Conservation (phyloP, 192 early-diverging fungal species). For the Geranomyces variabilis region DNA sequence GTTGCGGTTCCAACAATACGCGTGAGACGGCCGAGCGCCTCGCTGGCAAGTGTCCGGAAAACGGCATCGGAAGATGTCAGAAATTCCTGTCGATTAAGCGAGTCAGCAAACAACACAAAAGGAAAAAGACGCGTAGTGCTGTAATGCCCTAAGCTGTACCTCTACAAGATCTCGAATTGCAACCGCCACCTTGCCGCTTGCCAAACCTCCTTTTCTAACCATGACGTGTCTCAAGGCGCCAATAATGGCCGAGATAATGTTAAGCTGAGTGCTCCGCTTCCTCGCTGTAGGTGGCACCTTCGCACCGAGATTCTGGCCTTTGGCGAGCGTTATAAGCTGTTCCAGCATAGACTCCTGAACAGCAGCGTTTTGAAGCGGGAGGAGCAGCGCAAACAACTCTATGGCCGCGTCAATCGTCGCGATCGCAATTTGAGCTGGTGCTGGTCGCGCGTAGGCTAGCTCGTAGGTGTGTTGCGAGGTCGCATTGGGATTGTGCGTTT, state of each 20-base stretch:
- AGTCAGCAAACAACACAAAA: not conserved
- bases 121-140: not conserved
- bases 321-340: conserved; percentile 69
- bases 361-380: conserved; percentile 67
- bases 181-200: conserved; percentile 36
- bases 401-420: conserved; percentile 79
- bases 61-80: conserved; percentile 70
- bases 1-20: conserved; percentile 63
- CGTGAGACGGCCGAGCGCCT: conserved; percentile 80
- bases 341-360: conserved; percentile 81
- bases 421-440: conserved; percentile 36
- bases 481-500: conserved; percentile 5
- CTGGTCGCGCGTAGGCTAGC: conserved; percentile 33
- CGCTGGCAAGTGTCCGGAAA: conserved; percentile 76
- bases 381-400: conserved; percentile 74
- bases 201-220: conserved; percentile 55
- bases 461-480: conserved; percentile 25
- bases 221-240: conserved; percentile 68
- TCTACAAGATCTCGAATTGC: conserved; percentile 49
- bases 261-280: conserved; percentile 78
- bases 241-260: conserved; percentile 74
- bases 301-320: conserved; percentile 33
- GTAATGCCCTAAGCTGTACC: no score
- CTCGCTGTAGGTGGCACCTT: conserved; percentile 68
- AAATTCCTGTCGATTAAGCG: conserved; percentile 52